These are phyloP conservation scores for Gonapodya prolifera DNA, from an alignment of 192 early-diverging fungal species.

Conservation along the genomic window DNA sequence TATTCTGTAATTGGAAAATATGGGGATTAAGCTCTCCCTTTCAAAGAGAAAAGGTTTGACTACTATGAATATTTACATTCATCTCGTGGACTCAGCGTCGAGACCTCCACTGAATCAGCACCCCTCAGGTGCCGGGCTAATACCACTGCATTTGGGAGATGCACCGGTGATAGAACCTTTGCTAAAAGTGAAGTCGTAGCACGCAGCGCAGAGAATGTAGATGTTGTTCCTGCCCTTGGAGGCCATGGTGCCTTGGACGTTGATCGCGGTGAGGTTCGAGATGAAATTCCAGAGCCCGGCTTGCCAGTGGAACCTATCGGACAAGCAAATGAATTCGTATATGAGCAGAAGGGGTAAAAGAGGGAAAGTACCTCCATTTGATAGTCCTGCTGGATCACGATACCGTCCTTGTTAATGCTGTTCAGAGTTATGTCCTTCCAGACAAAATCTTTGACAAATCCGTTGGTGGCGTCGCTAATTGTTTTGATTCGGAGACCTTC, in stretches of 20 bases:
- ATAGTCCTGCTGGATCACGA: constrained; percentile 34
- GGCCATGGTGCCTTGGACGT: constrained; percentile 21
- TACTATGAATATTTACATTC: too few species aligned
- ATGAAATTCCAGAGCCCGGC: constrained; percentile 22
- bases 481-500: constrained; percentile 37
- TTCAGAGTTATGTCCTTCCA: constrained; percentile 25
- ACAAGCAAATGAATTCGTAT: too few species aligned
- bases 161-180: neutral
- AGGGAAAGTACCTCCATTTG: too few species aligned
- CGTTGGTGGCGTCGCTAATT: constrained; percentile 22
- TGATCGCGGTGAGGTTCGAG: constrained; percentile 21
- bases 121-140: neutral
- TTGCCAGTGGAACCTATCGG: constrained; percentile 18
- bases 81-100: neutral
- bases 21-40: too few species aligned
- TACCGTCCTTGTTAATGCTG: constrained; percentile 19
- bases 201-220: neutral
- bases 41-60: too few species aligned
- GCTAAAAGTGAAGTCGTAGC: neutral
- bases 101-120: neutral
- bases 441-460: constrained; percentile 25
- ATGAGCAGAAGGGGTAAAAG: too few species aligned
- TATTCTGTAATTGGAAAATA: too few species aligned
- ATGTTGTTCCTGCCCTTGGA: neutral
- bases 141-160: neutral